phyloP scores from a whole-genome alignment of 1,139 yeast species.

The Geotrichum candidum region DNA sequence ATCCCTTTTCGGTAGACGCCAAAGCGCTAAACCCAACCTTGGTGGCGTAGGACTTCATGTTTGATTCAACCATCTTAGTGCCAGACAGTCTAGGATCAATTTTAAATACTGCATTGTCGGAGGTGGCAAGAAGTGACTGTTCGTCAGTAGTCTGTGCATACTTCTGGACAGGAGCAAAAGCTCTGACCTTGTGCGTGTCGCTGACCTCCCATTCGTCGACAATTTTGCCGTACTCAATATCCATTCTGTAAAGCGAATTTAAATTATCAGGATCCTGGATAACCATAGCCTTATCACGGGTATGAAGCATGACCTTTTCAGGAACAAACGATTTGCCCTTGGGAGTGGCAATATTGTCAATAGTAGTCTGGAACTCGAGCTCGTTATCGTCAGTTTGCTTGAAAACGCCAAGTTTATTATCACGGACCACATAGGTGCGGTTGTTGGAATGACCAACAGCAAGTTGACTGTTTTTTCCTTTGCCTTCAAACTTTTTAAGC shows the following conservation, averaged over 20 bases:
- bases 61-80: conserved; percentile 51
- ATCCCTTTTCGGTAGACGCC: conserved; percentile 68
- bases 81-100: conserved; percentile 71
- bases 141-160: conserved; percentile 70
- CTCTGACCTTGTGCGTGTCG: conserved; percentile 42
- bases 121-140: conserved; percentile 65
- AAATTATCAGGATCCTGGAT: conserved; percentile 48
- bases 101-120: conserved; percentile 58
- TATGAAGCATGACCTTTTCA: conserved; percentile 63
- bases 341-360: conserved; percentile 51
- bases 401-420: conserved; percentile 75
- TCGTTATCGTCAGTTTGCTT: conserved; percentile 49
- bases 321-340: conserved; percentile 56
- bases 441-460: conserved; percentile 66
- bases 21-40: conserved; percentile 55
- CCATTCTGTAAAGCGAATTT: conserved; percentile 60
- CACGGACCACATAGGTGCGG: conserved; percentile 73
- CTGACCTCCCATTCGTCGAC: conserved; percentile 73
- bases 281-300: conserved; percentile 62
- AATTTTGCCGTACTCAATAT: conserved; percentile 67
- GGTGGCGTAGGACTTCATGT: conserved; percentile 48
- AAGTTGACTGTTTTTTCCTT: conserved; percentile 52
- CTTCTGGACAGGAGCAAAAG: conserved; percentile 64
- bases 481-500: conserved; percentile 31
- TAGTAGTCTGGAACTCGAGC: conserved; percentile 61